Conservation (phyloP, 1,284 basidiomycete species). For the Chiua sp. region DNA sequence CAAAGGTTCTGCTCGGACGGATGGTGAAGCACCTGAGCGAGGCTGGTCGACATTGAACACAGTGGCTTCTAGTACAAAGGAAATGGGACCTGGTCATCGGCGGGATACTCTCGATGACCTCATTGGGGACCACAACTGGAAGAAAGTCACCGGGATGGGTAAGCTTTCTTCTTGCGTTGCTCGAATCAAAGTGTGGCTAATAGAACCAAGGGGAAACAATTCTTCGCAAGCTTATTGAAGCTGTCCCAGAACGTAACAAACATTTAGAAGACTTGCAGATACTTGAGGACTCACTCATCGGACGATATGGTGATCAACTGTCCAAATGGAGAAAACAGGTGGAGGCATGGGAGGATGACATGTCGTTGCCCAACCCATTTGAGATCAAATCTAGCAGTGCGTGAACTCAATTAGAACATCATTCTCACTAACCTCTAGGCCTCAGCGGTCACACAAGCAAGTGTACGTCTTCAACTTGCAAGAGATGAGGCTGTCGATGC, state of each 20-base stretch:
- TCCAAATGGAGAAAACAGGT: constrained; percentile 3
- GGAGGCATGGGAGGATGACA: constrained; percentile 7
- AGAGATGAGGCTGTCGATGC: background rate
- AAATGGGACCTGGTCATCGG: constrained; percentile 13
- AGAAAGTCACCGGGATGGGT: constrained; percentile 1
- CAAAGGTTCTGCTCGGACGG: constrained; percentile 1
- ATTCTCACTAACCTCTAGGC: no score
- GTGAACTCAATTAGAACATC: no score
- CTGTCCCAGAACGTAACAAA: constrained; percentile 2
- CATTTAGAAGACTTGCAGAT: constrained; percentile 1
- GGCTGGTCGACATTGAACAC: constrained; percentile 12
- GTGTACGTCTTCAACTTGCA: background rate
- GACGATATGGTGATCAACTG: background rate
- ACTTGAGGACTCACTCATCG: background rate
- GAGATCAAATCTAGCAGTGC: constrained; percentile 6
- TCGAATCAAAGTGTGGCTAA: background rate
- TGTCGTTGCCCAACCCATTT: constrained; percentile 4
- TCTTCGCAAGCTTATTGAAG: constrained; percentile 4
- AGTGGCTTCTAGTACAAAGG: constrained; percentile 12
- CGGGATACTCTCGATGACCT: constrained; percentile 7
- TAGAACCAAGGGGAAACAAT: background rate
- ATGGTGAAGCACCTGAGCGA: constrained; percentile 13
- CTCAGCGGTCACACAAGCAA: constrained; percentile 6
- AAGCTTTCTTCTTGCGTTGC: no score
- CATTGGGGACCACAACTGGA: constrained; percentile 10